Conservation (phyloP, 805 yeast species). For the Zygotorulaspora danielsina region DNA sequence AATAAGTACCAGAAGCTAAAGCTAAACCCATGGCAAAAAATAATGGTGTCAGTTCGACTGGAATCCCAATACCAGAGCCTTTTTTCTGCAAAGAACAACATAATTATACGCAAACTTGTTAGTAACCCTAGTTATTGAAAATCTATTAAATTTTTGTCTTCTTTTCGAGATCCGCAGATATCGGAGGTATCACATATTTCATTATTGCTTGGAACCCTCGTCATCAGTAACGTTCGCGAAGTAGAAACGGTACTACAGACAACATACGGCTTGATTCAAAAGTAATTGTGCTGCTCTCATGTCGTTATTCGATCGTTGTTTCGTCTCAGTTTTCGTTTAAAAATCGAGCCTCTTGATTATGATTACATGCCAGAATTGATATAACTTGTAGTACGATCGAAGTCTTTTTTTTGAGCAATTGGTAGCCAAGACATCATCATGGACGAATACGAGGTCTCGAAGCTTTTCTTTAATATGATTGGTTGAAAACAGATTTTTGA, state of each 20-base stretch:
- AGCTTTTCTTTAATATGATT: constrained; percentile 1
- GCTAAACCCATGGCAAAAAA: constrained; percentile 56
- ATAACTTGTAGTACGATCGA: too few relatives aligned
- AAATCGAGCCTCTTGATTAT: too few relatives aligned
- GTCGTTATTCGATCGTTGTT: too few relatives aligned
- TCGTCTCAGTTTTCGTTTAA: too few relatives aligned
- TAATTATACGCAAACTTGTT: too few relatives aligned
- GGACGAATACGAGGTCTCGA: background rate
- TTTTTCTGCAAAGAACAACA: constrained; percentile 35
- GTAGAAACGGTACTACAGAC: too few relatives aligned
- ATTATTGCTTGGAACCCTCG: too few relatives aligned
- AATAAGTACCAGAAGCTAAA: constrained; percentile 45
- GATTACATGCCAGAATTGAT: background rate
- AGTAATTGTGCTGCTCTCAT: constrained; percentile 50
- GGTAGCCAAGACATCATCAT: background rate
- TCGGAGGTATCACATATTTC: constrained; percentile 1
- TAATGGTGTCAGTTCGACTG: constrained; percentile 57
- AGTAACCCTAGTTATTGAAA: too few relatives aligned
- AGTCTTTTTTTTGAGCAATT: too few relatives aligned
- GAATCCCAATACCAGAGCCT: constrained; percentile 38
- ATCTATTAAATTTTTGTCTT: too few relatives aligned
- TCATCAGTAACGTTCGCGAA: too few relatives aligned
- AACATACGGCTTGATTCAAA: constrained; percentile 46
- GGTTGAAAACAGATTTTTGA: background rate
- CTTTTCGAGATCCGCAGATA: constrained; percentile 3